Evolutionary conservation across 1,139 yeast genomes (phyloP).

Genomic region (Candida frijolesensis): DNA sequence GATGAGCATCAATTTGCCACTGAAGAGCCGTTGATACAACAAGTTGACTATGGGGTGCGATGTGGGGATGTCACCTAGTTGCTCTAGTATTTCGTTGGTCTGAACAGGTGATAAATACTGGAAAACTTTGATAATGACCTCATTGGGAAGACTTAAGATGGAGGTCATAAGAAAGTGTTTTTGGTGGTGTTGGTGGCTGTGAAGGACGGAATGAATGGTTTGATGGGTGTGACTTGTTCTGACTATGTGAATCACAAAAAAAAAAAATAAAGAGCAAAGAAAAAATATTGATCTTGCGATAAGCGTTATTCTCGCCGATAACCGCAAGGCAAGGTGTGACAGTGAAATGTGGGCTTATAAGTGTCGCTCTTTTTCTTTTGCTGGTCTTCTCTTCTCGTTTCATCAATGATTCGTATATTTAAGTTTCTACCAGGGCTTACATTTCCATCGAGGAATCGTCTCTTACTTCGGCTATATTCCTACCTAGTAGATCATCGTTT

Average conservation of each 20-base stretch:
- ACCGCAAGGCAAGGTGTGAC: background rate
- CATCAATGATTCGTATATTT: background rate
- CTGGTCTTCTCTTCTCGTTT: background rate
- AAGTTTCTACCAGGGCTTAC: background rate
- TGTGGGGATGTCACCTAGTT: slow-evolving; percentile 8
- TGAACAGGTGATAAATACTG: slow-evolving; percentile 24
- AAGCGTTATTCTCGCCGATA: background rate
- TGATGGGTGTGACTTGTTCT: too few species aligned
- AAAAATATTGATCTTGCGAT: background rate
- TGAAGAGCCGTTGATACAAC: slow-evolving; percentile 25
- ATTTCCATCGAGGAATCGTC: slow-evolving; percentile 3
- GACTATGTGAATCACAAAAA: background rate
- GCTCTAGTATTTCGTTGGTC: slow-evolving; percentile 20
- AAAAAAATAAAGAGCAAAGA: slow-evolving; percentile 1
- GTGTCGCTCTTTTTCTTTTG: background rate
- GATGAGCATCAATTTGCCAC: slow-evolving; percentile 23
- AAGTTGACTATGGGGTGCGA: slow-evolving; percentile 10
- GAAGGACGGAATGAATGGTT: background rate
- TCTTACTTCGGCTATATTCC: slow-evolving; percentile 6
- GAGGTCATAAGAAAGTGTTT: background rate
- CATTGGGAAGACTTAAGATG: slow-evolving; percentile 24
- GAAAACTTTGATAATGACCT: slow-evolving; percentile 27
- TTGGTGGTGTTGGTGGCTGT: background rate
- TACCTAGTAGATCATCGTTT: slow-evolving; percentile 21
- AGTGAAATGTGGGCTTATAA: background rate